These are phyloP conservation scores for Ogataea haglerorum DNA, from an alignment of 805 yeast genomes.

Conservation along the genomic window DNA sequence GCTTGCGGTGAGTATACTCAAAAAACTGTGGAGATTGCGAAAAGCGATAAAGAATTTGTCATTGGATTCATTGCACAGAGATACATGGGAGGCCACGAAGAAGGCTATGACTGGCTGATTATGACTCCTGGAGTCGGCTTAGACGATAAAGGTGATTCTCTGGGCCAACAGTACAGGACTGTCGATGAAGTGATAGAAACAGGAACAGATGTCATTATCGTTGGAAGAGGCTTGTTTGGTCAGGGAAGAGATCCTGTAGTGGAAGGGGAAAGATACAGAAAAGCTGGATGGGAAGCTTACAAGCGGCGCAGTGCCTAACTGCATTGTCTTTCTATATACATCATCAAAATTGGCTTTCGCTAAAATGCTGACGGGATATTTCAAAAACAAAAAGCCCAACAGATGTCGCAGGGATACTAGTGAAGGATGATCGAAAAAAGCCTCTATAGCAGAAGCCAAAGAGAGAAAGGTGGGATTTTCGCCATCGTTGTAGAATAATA, in stretches of 20 bases:
- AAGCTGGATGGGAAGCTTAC: conserved; percentile 96
- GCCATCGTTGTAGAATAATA: conserved; percentile 53
- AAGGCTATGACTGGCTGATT: conserved; percentile 90
- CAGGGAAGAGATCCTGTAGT: conserved; percentile 87
- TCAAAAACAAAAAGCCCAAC: conserved; percentile 84
- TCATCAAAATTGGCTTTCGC: conserved; percentile 21
- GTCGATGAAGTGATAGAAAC: conserved; percentile 77
- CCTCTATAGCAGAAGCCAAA: conserved; percentile 74
- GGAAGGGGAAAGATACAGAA: conserved; percentile 84
- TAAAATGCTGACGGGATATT: conserved; percentile 54
- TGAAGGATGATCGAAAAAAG: conserved; percentile 63
- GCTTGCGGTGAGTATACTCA: conserved; percentile 90
- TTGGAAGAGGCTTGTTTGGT: conserved; percentile 96
- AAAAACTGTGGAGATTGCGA: conserved; percentile 83
- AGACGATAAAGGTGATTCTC: conserved; percentile 91
- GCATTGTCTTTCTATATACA: conserved; percentile 5
- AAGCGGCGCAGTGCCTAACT: conserved; percentile 35
- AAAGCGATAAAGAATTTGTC: conserved; percentile 81
- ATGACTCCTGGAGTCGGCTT: conserved; percentile 99
- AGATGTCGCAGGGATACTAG: conserved; percentile 85
- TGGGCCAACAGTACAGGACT: conserved; percentile 96
- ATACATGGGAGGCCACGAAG: conserved; percentile 77
- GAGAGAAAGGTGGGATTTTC: conserved; percentile 55
- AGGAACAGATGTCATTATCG: conserved; percentile 95
- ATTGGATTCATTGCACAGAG: conserved; percentile 96